Evolutionary conservation across 2,329 filamentous ascomycete species (phyloP), one percentile per base, ranked within the genome.

Genomic region (Penicillium digitatum): DNA sequence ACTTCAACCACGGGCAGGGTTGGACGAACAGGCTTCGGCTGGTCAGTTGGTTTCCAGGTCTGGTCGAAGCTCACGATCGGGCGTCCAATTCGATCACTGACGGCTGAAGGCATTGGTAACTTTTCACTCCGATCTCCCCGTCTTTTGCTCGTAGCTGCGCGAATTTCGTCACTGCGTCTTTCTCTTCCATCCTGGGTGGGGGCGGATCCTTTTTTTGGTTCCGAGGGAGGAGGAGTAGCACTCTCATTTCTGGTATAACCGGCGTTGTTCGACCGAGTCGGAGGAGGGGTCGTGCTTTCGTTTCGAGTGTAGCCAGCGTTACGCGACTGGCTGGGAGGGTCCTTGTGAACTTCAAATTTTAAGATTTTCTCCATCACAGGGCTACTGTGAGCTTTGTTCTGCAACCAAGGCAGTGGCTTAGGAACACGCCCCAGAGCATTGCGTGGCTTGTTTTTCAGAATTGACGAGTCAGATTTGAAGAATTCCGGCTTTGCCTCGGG

Each of bases 51-150:
- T 74, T 87, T 88, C 78, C 90, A 96, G 71, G 87, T 83, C 68
- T 83, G 83, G 76, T 95, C 84, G 81, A 97, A 97, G 82, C 93
- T 97, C 81, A 97, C 93, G 79, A 97, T 97, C 60, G 93, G 93
- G 70, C 93, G 86, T 66, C 90, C 90, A 66, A 89, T 88, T 69
- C 83, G 88, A 77, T 96, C 88, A 77, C 91, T 96, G 74, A 97
- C 92, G 68, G 89, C 87, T 52, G 89, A 90, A 62, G 93, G 93
- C 68, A 88, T 93, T 27, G 92, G 93, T 59, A 97, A 80, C 70
- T 89, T 95, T 54, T 86, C 76, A 74, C 91, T 96, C 69, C 92
- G 87, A 73, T 96, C 90, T 71, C 86, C 91, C 61, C 94, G 79
- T 70, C 81, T 87, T 83, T 95, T 95, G 75, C 89, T 94, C 8